phyloP scores from a whole-genome alignment of 2,329 filamentous ascomycete genomes.

The Aureobasidium sp. region DNA sequence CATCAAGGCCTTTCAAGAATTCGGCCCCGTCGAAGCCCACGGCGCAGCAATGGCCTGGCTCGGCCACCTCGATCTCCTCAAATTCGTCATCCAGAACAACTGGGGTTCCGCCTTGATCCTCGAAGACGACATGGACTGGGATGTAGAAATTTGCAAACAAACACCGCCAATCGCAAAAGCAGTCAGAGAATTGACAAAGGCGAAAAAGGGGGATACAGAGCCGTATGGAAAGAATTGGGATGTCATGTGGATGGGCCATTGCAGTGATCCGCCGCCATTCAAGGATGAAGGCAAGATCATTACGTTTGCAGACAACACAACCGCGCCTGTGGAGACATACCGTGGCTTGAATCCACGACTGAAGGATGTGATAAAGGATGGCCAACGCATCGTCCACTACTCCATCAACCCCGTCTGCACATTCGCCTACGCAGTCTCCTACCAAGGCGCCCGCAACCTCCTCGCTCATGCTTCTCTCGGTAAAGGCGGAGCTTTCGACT shows the following conservation, averaged over 20 bases:
- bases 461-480: conserved; percentile 24
- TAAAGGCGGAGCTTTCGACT: conserved; percentile 30
- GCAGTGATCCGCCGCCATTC: conserved; percentile 23
- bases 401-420: conserved; percentile 24
- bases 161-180: conserved; percentile 26
- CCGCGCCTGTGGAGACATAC: conserved; percentile 20
- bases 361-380: conserved; percentile 19
- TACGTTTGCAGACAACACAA: conserved; percentile 20
- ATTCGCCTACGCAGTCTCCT: conserved; percentile 26
- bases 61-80: conserved; percentile 26
- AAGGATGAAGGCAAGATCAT: conserved; percentile 14
- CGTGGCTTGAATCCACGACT: conserved; percentile 20
- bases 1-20: conserved; percentile 24
- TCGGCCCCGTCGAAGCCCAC: conserved; percentile 15
- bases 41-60: conserved; percentile 24
- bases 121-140: conserved; percentile 34
- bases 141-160: conserved; percentile 28
- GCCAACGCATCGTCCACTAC: conserved; percentile 23
- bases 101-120: conserved; percentile 25
- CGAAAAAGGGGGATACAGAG: conserved; percentile 15
- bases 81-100: conserved; percentile 22
- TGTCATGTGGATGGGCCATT: conserved; percentile 33
- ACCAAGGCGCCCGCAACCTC: conserved; percentile 27
- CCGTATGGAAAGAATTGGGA: conserved; percentile 31
- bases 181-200: conserved; percentile 23